phyloP scores from a whole-genome alignment of 1,139 yeast species.

The Hansenula lynferdii region DNA sequence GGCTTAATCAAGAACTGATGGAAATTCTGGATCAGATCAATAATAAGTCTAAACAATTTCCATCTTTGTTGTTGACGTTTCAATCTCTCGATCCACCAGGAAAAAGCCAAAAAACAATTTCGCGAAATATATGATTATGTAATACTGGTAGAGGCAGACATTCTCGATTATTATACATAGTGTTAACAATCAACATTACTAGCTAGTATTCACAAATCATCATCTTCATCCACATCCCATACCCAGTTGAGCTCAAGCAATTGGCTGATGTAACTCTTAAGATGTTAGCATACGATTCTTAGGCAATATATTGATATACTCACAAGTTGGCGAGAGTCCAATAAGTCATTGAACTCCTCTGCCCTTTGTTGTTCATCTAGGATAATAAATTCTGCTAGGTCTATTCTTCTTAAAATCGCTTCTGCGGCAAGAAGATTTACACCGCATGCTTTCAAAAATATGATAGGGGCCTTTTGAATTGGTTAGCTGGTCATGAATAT shows the following conservation, averaged over 20 bases:
- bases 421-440: conserved; percentile 10
- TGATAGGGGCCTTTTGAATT: neutral
- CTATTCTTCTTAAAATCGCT: conserved; percentile 3
- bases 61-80: conserved; percentile 15
- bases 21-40: neutral
- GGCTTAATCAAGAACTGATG: no score
- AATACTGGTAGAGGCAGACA: no score
- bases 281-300: neutral
- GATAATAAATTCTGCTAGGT: conserved; percentile 4
- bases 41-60: neutral
- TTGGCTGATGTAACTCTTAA: no score
- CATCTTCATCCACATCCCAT: no score
- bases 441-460: conserved; percentile 12
- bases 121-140: no score
- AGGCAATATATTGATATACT: neutral
- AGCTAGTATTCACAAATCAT: no score
- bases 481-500: no score
- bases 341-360: neutral
- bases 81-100: conserved; percentile 6
- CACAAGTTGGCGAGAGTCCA: neutral
- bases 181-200: no score
- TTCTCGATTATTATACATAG: no score
- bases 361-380: conserved; percentile 2
- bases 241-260: no score
- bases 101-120: neutral